Evolutionary conservation across 306 rosid genomes (phyloP).

Genomic region (Prunus kanzakura): DNA sequence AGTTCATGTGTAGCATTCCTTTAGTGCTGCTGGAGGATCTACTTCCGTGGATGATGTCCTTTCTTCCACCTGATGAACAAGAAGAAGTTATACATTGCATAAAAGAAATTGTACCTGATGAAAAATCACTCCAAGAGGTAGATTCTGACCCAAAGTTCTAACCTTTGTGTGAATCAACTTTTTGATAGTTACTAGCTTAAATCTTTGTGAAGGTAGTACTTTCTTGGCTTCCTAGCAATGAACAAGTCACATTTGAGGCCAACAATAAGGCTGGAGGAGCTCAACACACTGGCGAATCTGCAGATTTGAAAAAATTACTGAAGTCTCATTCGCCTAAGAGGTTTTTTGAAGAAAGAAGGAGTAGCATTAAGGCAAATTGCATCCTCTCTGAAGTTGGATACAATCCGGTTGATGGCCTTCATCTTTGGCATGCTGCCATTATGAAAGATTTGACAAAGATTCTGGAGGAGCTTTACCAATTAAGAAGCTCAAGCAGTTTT

Average conservation of each 20-base stretch:
- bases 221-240: conserved; percentile 59
- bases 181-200: conserved; percentile 28
- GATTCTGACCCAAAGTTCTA: conserved; percentile 20
- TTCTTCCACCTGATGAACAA: conserved; percentile 59
- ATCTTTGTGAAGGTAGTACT: conserved; percentile 62
- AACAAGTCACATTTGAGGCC: conserved; percentile 20
- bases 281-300: conserved; percentile 36
- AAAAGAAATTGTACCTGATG: conserved; percentile 59
- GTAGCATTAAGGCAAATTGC: conserved; percentile 18
- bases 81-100: conserved; percentile 53
- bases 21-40: conserved; percentile 63
- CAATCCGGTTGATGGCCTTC: conserved; percentile 63
- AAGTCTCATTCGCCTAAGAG: conserved; percentile 35
- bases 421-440: conserved; percentile 74
- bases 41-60: conserved; percentile 62
- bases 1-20: conserved; percentile 83
- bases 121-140: conserved; percentile 78
- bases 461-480: conserved; percentile 53
- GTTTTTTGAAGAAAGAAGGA: conserved; percentile 35
- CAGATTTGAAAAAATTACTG: conserved; percentile 30
- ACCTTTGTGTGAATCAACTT: conserved; percentile 7
- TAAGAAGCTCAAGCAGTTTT: conserved; percentile 38
- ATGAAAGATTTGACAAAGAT: conserved; percentile 58
- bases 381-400: conserved; percentile 40
- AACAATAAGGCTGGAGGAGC: conserved; percentile 30